A percentile compares a stretch with the other conserved stretches of the same genome.
phyloP scores from a whole-genome alignment of 192 early-diverging fungal species.

The Physocladia obscura region DNA sequence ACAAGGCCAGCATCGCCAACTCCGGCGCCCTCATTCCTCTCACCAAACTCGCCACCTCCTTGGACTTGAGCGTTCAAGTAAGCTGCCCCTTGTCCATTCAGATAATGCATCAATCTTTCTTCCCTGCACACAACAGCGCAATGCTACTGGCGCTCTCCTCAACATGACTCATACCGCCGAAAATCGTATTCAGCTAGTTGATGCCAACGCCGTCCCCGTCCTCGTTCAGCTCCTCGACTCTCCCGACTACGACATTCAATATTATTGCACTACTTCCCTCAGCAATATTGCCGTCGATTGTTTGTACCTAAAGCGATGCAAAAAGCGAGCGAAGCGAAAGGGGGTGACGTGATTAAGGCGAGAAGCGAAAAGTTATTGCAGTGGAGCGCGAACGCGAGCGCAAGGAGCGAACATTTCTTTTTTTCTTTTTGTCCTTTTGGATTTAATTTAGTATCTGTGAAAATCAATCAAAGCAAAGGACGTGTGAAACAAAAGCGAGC shows the following conservation, averaged over 20 bases:
- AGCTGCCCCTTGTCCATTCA: not conserved
- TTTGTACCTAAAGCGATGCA: slow-evolving; percentile 34
- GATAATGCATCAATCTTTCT: too few relatives aligned
- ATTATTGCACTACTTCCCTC: slow-evolving; percentile 86
- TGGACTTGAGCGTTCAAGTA: slow-evolving; percentile 70
- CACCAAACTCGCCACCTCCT: slow-evolving; percentile 71
- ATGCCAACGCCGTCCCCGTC: slow-evolving; percentile 75
- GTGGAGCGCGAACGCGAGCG: too few relatives aligned
- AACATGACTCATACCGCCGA: slow-evolving; percentile 85
- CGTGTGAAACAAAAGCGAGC: too few relatives aligned
- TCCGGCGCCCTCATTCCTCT: slow-evolving; percentile 75
- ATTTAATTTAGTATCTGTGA: too few relatives aligned
- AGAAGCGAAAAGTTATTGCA: too few relatives aligned
- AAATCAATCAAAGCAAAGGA: too few relatives aligned
- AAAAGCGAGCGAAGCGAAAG: slow-evolving; percentile 58
- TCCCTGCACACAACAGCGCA: slow-evolving; percentile 44
- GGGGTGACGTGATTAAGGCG: slow-evolving; percentile 22
- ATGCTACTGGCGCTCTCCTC: slow-evolving; percentile 85
- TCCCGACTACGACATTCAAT: slow-evolving; percentile 81
- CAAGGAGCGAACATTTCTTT: too few relatives aligned
- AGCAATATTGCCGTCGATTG: slow-evolving; percentile 89
- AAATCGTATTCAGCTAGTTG: slow-evolving; percentile 79
- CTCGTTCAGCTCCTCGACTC: slow-evolving; percentile 74
- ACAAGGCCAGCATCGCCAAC: slow-evolving; percentile 85
- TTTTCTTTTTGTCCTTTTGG: too few relatives aligned